These are phyloP conservation scores for Shiraia bambusicola DNA, from an alignment of 2,329 filamentous ascomycete genomes.

Conservation along the genomic window DNA sequence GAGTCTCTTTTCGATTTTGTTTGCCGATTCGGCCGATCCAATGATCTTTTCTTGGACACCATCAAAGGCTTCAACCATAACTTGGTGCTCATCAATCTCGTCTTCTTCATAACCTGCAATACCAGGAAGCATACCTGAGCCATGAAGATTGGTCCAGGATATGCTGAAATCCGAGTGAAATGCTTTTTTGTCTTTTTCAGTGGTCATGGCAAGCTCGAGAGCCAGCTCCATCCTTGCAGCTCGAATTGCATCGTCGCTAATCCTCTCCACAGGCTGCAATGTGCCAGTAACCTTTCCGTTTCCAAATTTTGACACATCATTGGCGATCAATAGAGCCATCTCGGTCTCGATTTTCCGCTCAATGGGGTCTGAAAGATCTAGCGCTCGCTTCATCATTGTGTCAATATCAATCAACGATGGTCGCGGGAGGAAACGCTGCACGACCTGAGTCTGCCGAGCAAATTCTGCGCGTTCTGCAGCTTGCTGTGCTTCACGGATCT, in stretches of 20 bases:
- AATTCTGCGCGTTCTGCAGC: conserved; percentile 70
- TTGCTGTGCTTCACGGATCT: conserved; percentile 63
- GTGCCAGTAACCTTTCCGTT: conserved; percentile 65
- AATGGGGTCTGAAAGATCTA: conserved; percentile 62
- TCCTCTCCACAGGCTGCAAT: conserved; percentile 59
- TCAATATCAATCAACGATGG: conserved; percentile 72
- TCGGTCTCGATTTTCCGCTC: conserved; percentile 73
- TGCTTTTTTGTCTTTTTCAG: conserved; percentile 52
- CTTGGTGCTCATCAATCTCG: conserved; percentile 66
- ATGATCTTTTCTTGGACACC: conserved; percentile 73
- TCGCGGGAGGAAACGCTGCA: conserved; percentile 80
- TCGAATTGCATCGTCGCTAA: conserved; percentile 72
- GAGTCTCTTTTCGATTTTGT: conserved; percentile 94
- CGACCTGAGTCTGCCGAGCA: conserved; percentile 83
- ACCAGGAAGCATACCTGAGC: conserved; percentile 64
- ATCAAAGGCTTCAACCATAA: conserved; percentile 73
- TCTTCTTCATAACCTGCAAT: conserved; percentile 79
- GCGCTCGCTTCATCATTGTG: conserved; percentile 64
- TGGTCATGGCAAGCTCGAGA: conserved; percentile 61
- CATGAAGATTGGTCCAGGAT: conserved; percentile 55
- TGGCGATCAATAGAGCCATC: conserved; percentile 74
- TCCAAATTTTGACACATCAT: conserved; percentile 77
- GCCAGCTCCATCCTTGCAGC: conserved; percentile 76
- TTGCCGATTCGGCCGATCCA: conserved; percentile 73
- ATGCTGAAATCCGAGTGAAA: conserved; percentile 47